Evolutionary conservation across 768 basidiomycete genomes (phyloP).

Genomic region (Leccinum uliginosum): DNA sequence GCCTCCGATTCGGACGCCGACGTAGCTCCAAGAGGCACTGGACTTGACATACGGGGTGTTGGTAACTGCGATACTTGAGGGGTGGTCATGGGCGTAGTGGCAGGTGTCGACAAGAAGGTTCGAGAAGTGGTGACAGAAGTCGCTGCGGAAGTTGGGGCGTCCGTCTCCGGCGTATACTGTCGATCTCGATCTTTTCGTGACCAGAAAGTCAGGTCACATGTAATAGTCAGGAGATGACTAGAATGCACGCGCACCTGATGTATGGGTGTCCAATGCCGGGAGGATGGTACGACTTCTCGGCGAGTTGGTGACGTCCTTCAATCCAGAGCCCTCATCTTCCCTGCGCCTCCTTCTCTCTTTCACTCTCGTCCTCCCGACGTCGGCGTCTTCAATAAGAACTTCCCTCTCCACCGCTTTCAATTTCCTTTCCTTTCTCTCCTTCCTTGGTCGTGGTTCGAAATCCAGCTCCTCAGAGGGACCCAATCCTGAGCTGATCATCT

Average conservation of each 20-base stretch:
- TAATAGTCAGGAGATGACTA: not conserved
- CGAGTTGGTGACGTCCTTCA: slow-evolving; percentile 66
- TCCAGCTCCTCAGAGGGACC: slow-evolving; percentile 15
- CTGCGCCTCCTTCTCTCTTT: slow-evolving; percentile 41
- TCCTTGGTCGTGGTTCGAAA: slow-evolving; percentile 29
- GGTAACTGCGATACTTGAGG: slow-evolving; percentile 37
- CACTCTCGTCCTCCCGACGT: slow-evolving; percentile 22
- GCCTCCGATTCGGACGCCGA: slow-evolving; percentile 32
- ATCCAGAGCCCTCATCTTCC: slow-evolving; percentile 33
- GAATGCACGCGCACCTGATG: slow-evolving; percentile 30
- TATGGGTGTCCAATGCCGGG: slow-evolving; percentile 34
- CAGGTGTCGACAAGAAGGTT: slow-evolving; percentile 40
- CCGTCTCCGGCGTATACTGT: slow-evolving; percentile 34
- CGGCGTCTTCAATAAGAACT: slow-evolving; percentile 18
- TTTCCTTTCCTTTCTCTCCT: slow-evolving; percentile 40
- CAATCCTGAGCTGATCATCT: slow-evolving; percentile 17
- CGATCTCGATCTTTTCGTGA: slow-evolving; percentile 33
- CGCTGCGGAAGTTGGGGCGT: slow-evolving; percentile 33
- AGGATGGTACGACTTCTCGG: slow-evolving; percentile 36
- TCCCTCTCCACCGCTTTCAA: slow-evolving; percentile 19
- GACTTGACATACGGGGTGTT: slow-evolving; percentile 50
- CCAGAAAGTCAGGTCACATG: slow-evolving; percentile 15
- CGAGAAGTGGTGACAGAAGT: slow-evolving; percentile 34
- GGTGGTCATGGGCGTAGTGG: slow-evolving; percentile 37
- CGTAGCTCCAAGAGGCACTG: slow-evolving; percentile 34